Percentiles rank a stretch among this genome's conserved stretches.
Evolutionary conservation across 2,329 filamentous ascomycete genomes (phyloP).

Genomic region (Scedosporium apiospermum): DNA sequence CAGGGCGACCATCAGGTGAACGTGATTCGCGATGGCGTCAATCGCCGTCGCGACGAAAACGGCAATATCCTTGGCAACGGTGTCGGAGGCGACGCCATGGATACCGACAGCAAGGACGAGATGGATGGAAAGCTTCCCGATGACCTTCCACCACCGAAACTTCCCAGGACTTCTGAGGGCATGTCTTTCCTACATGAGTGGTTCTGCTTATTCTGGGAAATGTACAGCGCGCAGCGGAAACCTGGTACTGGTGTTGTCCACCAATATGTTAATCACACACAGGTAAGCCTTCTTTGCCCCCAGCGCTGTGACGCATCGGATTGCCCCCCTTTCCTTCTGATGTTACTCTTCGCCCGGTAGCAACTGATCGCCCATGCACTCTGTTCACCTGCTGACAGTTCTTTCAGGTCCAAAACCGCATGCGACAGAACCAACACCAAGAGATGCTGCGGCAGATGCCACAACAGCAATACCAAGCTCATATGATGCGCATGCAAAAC

Average conservation of each 20-base stretch:
- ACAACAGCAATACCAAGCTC: slow-evolving; percentile 44
- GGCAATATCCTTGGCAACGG: slow-evolving; percentile 56
- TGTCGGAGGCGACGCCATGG: slow-evolving; percentile 65
- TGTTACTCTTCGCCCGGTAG: slow-evolving; percentile 1
- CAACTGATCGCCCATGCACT: neutral
- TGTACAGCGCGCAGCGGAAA: slow-evolving; percentile 75
- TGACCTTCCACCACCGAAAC: slow-evolving; percentile 67
- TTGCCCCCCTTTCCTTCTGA: slow-evolving; percentile 6
- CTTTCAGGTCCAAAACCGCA: slow-evolving; percentile 53
- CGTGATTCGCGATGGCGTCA: slow-evolving; percentile 59
- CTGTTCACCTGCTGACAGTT: slow-evolving; percentile 8
- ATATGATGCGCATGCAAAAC: slow-evolving; percentile 62
- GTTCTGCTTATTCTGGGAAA: slow-evolving; percentile 97
- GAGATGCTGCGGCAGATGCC: slow-evolving; percentile 66
- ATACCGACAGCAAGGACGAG: slow-evolving; percentile 74
- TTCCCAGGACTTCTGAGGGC: slow-evolving; percentile 55
- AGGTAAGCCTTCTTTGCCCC: slow-evolving; percentile 46
- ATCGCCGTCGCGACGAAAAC: slow-evolving; percentile 56
- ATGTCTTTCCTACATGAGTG: slow-evolving; percentile 91
- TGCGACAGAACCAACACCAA: slow-evolving; percentile 68
- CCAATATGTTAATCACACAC: slow-evolving; percentile 73
- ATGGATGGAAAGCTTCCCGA: slow-evolving; percentile 64
- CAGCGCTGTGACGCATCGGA: slow-evolving; percentile 9
- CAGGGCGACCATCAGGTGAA: slow-evolving; percentile 58
- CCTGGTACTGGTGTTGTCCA: slow-evolving; percentile 53